phyloP scores from a whole-genome alignment of 805 yeast genomes.

The Wickerhamomyces silvicola region DNA sequence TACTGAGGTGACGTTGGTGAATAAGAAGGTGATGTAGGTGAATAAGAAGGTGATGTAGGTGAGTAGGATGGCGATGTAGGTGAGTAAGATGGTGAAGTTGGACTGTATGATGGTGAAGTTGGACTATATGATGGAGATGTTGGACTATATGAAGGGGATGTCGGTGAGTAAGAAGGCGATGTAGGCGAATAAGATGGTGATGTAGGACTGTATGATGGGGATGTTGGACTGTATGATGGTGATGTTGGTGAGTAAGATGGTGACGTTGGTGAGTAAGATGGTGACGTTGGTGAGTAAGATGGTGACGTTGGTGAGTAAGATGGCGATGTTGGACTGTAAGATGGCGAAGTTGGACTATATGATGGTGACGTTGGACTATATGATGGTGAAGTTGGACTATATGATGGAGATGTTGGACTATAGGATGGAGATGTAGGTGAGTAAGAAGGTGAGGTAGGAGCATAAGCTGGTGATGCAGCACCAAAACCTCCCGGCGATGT shows the following conservation, averaged over 20 bases:
- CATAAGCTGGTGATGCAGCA: slow-evolving; percentile 49
- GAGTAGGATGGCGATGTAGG: slow-evolving; percentile 57
- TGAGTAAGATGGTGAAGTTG: slow-evolving; percentile 47
- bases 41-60: slow-evolving; percentile 51
- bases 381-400: slow-evolving; percentile 65
- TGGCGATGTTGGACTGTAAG: slow-evolving; percentile 66
- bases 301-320: slow-evolving; percentile 73
- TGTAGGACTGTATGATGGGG: slow-evolving; percentile 76
- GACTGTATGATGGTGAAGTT: slow-evolving; percentile 61
- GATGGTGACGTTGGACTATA: slow-evolving; percentile 73
- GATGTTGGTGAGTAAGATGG: slow-evolving; percentile 77
- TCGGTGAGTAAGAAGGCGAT: slow-evolving; percentile 70
- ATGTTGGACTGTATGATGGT: slow-evolving; percentile 66
- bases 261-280: slow-evolving; percentile 70
- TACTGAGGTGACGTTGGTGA: slow-evolving; percentile 65
- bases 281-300: slow-evolving; percentile 55
- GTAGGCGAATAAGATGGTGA: slow-evolving; percentile 75
- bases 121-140: slow-evolving; percentile 71
- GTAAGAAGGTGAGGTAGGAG: slow-evolving; percentile 70
- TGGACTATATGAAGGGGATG: slow-evolving; percentile 67
- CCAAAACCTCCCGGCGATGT: slow-evolving; percentile 45
- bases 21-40: slow-evolving; percentile 43
- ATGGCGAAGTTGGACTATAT: slow-evolving; percentile 65
- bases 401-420: slow-evolving; percentile 67
- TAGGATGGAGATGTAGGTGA: slow-evolving; percentile 76